These are phyloP conservation scores for Circinella umbellata DNA, from an alignment of 371 early-diverging fungal species.

Conservation along the genomic window DNA sequence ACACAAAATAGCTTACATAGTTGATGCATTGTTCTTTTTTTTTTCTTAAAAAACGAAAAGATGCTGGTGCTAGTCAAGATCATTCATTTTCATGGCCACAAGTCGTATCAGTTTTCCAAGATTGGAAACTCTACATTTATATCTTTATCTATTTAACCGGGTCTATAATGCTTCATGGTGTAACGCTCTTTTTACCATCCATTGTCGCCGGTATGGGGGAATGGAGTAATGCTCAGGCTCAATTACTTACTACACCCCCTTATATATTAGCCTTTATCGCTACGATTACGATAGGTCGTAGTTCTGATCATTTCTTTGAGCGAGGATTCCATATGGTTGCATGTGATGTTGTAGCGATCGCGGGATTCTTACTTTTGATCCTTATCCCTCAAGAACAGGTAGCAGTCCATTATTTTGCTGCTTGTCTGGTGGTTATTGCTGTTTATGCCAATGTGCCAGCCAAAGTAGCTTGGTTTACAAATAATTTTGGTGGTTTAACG, in stretches of 20 bases:
- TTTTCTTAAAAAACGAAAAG: constrained; percentile 12
- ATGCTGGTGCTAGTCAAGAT: constrained; percentile 40
- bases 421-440: constrained; percentile 30
- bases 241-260: constrained; percentile 44
- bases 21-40: too few relatives aligned
- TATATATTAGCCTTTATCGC: constrained; percentile 26
- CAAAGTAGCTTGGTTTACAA: constrained; percentile 42
- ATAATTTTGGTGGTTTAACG: constrained; percentile 44
- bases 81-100: constrained; percentile 47
- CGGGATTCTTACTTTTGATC: constrained; percentile 33
- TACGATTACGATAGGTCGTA: constrained; percentile 32
- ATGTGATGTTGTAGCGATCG: constrained; percentile 27
- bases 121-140: constrained; percentile 45
- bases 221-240: constrained; percentile 36
- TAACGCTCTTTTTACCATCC: constrained; percentile 44
- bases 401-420: constrained; percentile 22
- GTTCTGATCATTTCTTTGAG: constrained; percentile 41
- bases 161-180: constrained; percentile 39
- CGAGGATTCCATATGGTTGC: constrained; percentile 39
- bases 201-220: constrained; percentile 38
- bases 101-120: constrained; percentile 36
- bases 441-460: constrained; percentile 38
- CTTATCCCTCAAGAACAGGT: constrained; percentile 20
- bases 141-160: constrained; percentile 41
- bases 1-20: too few relatives aligned